Conservation (phyloP, 768 basidiomycete species). For the Rhodocollybia butyracea region DNA sequence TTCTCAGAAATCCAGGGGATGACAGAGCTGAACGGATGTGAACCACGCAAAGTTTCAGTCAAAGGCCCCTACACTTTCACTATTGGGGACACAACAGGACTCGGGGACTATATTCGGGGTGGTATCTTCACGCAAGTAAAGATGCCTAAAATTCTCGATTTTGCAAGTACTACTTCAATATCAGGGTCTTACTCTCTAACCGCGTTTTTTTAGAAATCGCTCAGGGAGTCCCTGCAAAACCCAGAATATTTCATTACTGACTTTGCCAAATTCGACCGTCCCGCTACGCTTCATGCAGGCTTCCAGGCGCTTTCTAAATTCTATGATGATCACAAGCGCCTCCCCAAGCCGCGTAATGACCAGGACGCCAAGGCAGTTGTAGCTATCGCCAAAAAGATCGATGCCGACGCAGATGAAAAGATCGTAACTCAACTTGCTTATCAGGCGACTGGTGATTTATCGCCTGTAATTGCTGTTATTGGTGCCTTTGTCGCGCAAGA, state of each 20-base stretch:
- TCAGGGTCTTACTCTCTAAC: background rate
- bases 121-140: slow-evolving; percentile 98
- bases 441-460: slow-evolving; percentile 87
- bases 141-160: slow-evolving; percentile 95
- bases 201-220: slow-evolving; percentile 70
- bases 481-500: slow-evolving; percentile 99
- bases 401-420: slow-evolving; percentile 77
- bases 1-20: slow-evolving; percentile 96
- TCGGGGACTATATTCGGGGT: slow-evolving; percentile 78
- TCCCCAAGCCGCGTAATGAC: slow-evolving; percentile 80
- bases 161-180: slow-evolving; percentile 53
- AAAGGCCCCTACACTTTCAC: slow-evolving; percentile 98
- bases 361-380: slow-evolving; percentile 77
- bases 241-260: slow-evolving; percentile 95
- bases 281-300: slow-evolving; percentile 84
- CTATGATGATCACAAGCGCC: slow-evolving; percentile 52
- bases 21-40: slow-evolving; percentile 85
- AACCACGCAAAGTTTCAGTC: slow-evolving; percentile 87
- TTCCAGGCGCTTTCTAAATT: slow-evolving; percentile 93
- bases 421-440: slow-evolving; percentile 80
- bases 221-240: slow-evolving; percentile 74
- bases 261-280: slow-evolving; percentile 96
- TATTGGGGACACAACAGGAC: slow-evolving; percentile 84
- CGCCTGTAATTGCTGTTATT: slow-evolving; percentile 89
- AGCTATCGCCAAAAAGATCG: slow-evolving; percentile 72